Conservation (phyloP, 768 basidiomycete genomes). For the Phylloporus sp. region DNA sequence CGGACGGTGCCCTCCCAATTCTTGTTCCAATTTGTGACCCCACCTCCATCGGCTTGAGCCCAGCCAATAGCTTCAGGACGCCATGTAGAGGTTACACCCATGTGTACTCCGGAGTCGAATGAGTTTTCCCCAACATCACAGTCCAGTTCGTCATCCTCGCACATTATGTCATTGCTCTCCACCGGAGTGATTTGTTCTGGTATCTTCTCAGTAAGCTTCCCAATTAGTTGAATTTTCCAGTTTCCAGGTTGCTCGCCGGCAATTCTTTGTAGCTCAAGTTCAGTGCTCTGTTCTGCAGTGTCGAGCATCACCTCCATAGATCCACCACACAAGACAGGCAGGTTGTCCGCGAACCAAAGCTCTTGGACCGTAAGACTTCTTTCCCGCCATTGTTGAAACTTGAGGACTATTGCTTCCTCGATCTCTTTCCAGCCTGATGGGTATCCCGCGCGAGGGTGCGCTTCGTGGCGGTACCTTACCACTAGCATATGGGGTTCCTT, state of each 20-base stretch:
- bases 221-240: constrained; percentile 32
- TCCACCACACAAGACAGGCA: constrained; percentile 34
- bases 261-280: constrained; percentile 22
- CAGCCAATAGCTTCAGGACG: constrained; percentile 9
- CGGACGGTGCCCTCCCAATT: background rate
- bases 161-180: constrained; percentile 11
- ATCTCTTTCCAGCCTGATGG: constrained; percentile 47
- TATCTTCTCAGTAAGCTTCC: constrained; percentile 10
- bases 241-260: constrained; percentile 16
- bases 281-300: constrained; percentile 20
- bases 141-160: constrained; percentile 22
- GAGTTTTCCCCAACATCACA: constrained; percentile 17
- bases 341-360: constrained; percentile 44
- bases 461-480: constrained; percentile 44
- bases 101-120: constrained; percentile 28
- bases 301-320: constrained; percentile 28
- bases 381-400: constrained; percentile 54
- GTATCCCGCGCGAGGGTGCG: constrained; percentile 45
- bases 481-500: constrained; percentile 44
- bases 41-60: constrained; percentile 10
- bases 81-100: constrained; percentile 10
- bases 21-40: constrained; percentile 2
- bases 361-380: constrained; percentile 41
- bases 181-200: constrained; percentile 4
- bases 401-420: constrained; percentile 42